Percentiles rank a stretch among this genome's conserved stretches.
Conservation (phyloP, 441 rosid genomes). For the Pelargonium citronellum region DNA sequence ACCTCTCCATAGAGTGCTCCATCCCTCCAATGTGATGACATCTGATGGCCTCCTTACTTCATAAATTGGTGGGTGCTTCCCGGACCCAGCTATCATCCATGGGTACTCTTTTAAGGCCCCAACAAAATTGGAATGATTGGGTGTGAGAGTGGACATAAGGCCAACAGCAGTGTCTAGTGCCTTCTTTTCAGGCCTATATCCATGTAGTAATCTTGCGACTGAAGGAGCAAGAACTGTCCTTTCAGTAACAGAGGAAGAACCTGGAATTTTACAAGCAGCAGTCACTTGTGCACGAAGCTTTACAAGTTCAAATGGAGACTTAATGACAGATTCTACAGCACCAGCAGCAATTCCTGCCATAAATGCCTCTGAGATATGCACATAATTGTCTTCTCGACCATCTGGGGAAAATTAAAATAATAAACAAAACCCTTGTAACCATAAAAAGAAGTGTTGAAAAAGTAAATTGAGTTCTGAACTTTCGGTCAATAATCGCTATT, state of each 20-base stretch:
- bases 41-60: constrained; percentile 56
- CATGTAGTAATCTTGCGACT: constrained; percentile 41
- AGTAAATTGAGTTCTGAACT: not conserved
- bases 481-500: not conserved
- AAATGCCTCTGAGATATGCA: constrained; percentile 61
- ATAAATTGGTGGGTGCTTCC: constrained; percentile 67
- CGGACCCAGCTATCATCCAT: constrained; percentile 95
- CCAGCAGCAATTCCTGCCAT: constrained; percentile 79
- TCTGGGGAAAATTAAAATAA: constrained; percentile 32
- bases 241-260: constrained; percentile 29
- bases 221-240: constrained; percentile 36
- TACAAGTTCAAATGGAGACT: constrained; percentile 75
- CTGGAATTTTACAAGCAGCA: constrained; percentile 53
- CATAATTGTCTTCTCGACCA: constrained; percentile 67
- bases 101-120: constrained; percentile 67
- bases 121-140: constrained; percentile 58
- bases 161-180: constrained; percentile 51
- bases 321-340: constrained; percentile 55
- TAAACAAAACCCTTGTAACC: constrained; percentile 19
- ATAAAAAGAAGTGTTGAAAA: constrained; percentile 1
- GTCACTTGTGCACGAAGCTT: constrained; percentile 74
- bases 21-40: constrained; percentile 74
- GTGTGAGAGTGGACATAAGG: constrained; percentile 60
- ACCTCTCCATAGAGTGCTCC: constrained; percentile 72
- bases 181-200: constrained; percentile 57